Conservation (phyloP, 306 rosid genomes). For the Sindora glabra region DNA sequence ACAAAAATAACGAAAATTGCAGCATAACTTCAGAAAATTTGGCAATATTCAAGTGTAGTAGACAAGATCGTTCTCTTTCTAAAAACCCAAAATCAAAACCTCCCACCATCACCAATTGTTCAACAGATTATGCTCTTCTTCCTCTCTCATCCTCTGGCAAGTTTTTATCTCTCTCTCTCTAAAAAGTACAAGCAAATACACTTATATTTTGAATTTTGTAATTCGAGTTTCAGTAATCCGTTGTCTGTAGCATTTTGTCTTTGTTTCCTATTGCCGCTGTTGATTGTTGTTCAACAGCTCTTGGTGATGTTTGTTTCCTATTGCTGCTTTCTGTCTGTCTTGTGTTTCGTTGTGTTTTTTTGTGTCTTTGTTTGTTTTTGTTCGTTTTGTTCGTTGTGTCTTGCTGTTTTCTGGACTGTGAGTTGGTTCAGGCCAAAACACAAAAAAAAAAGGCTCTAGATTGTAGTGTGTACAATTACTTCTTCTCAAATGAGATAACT, state of each 20-base stretch:
- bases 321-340: no score
- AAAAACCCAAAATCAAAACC: neutral
- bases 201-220: neutral
- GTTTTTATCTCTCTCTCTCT: neutral
- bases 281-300: slow-evolving; percentile 43
- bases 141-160: neutral
- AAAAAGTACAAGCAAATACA: neutral
- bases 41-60: neutral
- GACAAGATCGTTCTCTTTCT: neutral
- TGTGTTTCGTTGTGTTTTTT: no score
- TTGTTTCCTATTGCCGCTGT: slow-evolving; percentile 21
- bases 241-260: slow-evolving; percentile 22
- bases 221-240: neutral
- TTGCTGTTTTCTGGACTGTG: no score
- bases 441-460: no score
- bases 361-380: no score
- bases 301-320: no score
- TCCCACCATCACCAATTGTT: slow-evolving; percentile 9
- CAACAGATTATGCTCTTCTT: neutral
- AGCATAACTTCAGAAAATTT: no score
- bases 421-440: no score
- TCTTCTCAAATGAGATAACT: neutral
- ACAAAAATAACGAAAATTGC: no score
- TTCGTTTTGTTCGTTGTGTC: no score
- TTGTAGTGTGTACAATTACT: slow-evolving; percentile 11